phyloP scores from a whole-genome alignment of 2,329 filamentous ascomycete species.

The Verticillium nubilum region DNA sequence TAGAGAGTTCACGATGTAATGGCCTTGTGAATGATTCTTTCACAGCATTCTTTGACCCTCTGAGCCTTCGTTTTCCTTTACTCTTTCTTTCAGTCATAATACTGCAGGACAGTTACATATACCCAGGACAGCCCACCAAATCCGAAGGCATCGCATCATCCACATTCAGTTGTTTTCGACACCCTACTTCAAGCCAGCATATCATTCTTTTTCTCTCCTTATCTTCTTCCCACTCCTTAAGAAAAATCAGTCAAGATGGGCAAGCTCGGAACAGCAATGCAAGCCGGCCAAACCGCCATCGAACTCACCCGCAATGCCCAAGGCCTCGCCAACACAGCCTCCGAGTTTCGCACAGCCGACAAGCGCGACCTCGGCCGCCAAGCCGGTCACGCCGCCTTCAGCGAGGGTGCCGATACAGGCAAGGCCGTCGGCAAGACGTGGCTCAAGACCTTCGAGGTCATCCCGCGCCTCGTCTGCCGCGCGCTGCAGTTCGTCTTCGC shows the following conservation, averaged over 20 bases:
- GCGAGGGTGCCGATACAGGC: slow-evolving; percentile 27
- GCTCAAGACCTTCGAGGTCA: slow-evolving; percentile 37
- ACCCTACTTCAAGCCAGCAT: background rate
- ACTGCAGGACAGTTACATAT: background rate
- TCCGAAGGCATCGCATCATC: slow-evolving; percentile 2
- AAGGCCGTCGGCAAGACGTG: slow-evolving; percentile 38
- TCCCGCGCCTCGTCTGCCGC: slow-evolving; percentile 50
- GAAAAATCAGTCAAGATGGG: slow-evolving; percentile 15
- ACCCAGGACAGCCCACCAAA: background rate
- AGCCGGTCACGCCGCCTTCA: slow-evolving; percentile 25
- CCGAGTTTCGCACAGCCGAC: slow-evolving; percentile 23
- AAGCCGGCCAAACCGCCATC: slow-evolving; percentile 26
- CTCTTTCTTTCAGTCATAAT: background rate
- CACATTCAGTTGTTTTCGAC: background rate
- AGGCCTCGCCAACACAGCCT: slow-evolving; percentile 18
- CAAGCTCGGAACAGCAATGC: slow-evolving; percentile 22
- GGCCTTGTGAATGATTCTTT: background rate
- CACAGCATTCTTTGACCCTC: background rate
- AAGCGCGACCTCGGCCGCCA: slow-evolving; percentile 26
- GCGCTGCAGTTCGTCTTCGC: slow-evolving; percentile 66
- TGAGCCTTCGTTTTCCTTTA: background rate
- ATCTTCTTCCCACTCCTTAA: background rate
- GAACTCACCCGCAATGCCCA: slow-evolving; percentile 24
- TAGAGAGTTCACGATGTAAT: background rate
- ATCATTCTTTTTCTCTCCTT: background rate